phyloP scores from a whole-genome alignment of 148 eudicot species.

The Diospyros lotus region DNA sequence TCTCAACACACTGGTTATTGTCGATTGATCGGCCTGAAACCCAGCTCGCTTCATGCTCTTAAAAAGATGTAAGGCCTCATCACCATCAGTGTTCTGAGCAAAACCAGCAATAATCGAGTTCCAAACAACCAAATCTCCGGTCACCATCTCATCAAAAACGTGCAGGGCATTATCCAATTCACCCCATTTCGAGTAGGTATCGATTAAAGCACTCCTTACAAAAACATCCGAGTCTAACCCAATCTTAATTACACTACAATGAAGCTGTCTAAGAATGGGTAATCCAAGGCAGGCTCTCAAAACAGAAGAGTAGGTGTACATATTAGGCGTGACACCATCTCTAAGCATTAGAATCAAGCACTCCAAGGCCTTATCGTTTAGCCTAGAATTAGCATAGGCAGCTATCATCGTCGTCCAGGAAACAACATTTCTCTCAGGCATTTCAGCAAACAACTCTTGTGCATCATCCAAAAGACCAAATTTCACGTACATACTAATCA shows the following conservation, averaged over 20 bases:
- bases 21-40: constrained; percentile 9
- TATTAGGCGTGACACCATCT: constrained; percentile 10
- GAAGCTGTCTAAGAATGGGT: constrained; percentile 13
- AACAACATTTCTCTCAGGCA: constrained; percentile 11
- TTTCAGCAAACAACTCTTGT: constrained; percentile 7
- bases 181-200: constrained; percentile 13
- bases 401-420: constrained; percentile 14
- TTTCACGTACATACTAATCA: neutral
- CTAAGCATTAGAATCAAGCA: constrained; percentile 12
- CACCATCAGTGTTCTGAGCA: constrained; percentile 4
- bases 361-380: constrained; percentile 5
- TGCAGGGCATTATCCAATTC: neutral
- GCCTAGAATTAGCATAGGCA: constrained; percentile 7
- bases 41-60: constrained; percentile 14
- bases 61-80: constrained; percentile 8
- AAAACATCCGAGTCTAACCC: constrained; percentile 14
- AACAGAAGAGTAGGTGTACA: constrained; percentile 16
- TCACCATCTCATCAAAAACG: constrained; percentile 14
- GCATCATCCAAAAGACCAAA: constrained; percentile 2
- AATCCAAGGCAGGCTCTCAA: constrained; percentile 13
- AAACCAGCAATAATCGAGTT: constrained; percentile 13
- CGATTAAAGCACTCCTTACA: constrained; percentile 11
- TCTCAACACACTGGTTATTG: constrained; percentile 2
- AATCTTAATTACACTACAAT: constrained; percentile 1
- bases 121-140: constrained; percentile 5